Conservation (phyloP, 2,329 filamentous ascomycete genomes). For the Diplodia mutila region DNA sequence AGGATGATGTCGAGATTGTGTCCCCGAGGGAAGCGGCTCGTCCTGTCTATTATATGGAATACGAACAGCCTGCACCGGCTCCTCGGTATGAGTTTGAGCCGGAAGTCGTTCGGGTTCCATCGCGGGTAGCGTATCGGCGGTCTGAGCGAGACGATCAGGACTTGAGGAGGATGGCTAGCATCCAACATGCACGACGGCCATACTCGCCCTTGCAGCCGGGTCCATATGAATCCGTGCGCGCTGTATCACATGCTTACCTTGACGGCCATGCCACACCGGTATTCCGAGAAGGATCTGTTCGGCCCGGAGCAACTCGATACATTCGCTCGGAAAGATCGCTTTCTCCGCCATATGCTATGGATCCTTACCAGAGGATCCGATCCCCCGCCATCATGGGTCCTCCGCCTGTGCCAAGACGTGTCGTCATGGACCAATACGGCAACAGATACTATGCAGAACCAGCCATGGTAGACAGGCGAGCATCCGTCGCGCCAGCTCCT, state of each 20-base stretch:
- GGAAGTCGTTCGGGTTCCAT: conserved; percentile 43
- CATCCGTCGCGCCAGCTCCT: conserved; percentile 56
- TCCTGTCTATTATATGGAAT: conserved; percentile 52
- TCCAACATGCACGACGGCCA: conserved; percentile 52
- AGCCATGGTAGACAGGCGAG: conserved; percentile 12
- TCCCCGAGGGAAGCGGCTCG: conserved; percentile 46
- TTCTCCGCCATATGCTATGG: conserved; percentile 42
- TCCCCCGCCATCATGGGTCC: conserved; percentile 48
- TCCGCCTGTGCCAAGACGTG: conserved; percentile 60
- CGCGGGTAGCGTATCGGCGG: conserved; percentile 41
- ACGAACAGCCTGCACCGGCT: conserved; percentile 37
- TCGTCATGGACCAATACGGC: conserved; percentile 81
- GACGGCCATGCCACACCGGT: conserved; percentile 43
- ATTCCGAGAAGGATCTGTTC: conserved; percentile 44
- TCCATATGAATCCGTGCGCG: conserved; percentile 40
- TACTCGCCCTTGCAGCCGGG: conserved; percentile 44
- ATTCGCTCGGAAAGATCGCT: conserved; percentile 46
- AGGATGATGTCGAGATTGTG: conserved; percentile 45
- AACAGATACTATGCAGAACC: conserved; percentile 72
- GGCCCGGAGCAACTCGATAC: conserved; percentile 44
- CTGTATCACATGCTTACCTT: conserved; percentile 46
- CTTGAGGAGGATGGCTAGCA: conserved; percentile 51
- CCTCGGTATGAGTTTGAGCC: conserved; percentile 37
- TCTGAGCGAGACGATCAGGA: conserved; percentile 51
- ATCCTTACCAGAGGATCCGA: conserved; percentile 43